Percentiles rank a stretch among this genome's conserved stretches.
Evolutionary conservation across 2,329 filamentous ascomycete genomes (phyloP).

Genomic region (Pestalotiopsis sp.): DNA sequence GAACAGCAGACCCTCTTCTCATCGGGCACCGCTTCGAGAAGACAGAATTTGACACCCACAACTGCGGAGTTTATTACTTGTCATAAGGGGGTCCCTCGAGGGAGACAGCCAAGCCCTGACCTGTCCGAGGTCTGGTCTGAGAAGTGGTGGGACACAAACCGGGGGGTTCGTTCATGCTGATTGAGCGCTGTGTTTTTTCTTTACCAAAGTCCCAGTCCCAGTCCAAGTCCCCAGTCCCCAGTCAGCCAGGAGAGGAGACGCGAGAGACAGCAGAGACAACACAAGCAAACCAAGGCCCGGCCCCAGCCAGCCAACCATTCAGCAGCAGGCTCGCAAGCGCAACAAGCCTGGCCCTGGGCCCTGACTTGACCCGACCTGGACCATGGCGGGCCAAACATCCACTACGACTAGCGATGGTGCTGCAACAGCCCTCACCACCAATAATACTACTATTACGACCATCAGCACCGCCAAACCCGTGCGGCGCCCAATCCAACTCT

Average conservation of each 20-base stretch:
- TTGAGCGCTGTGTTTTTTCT: not conserved
- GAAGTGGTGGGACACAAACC: not conserved
- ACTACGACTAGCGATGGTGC: not conserved
- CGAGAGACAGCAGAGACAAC: not conserved
- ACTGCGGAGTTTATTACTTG: not conserved
- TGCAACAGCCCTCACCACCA: not conserved
- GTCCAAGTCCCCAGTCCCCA: too few relatives aligned
- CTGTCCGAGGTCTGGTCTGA: not conserved
- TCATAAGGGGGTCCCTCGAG: not conserved
- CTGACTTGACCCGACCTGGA: not conserved
- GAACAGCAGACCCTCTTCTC: not conserved
- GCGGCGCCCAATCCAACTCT: not conserved
- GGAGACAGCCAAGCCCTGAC: not conserved
- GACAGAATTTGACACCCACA: not conserved
- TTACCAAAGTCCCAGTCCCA: too few relatives aligned
- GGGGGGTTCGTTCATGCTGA: not conserved
- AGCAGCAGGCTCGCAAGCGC: too few relatives aligned
- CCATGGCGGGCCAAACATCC: not conserved
- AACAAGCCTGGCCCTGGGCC: not conserved
- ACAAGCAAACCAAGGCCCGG: not conserved
- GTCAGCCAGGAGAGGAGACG: not conserved
- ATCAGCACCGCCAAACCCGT: not conserved
- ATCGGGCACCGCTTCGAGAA: not conserved
- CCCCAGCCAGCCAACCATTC: too few relatives aligned
- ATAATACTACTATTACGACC: not conserved